Base-by-base conservation (phyloP, 2,329 filamentous ascomycete genomes). In the Arthrobotrys iridis region DNA sequence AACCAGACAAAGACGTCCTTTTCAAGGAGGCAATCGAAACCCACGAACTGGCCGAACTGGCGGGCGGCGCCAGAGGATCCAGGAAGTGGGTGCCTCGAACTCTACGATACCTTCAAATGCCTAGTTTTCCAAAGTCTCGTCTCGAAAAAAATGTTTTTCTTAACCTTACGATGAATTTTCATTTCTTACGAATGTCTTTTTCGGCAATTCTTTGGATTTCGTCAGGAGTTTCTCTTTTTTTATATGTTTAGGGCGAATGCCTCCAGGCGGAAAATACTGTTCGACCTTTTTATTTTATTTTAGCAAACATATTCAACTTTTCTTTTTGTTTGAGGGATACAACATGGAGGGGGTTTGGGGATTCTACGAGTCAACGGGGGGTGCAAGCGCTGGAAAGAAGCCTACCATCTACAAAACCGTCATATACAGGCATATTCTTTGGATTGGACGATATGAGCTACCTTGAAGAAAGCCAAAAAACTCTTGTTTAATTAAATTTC, bases 141-240 rank as follows among this genome's bases (percentile, higher is more conserved):
- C 55, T 48, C 63, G 50, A 58, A 59, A 57, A n/a, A 55, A 30
- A 66, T 66, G 35, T 66, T 5, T 35, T 58, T 50, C 45, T 30
- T 37, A 37, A 18, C 48, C 28, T 67, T 67, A 70, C 57, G 64
- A 68, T 68, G 60, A 43, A 24, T 18, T 70, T 45, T 40, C 41
- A 30, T 52, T 62, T 45, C 41, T 70, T 62, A 43, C 30, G 35
- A 62, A 70, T 57, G 30, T 57, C 45, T 41, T 3, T 55, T 33
- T 66, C 50, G 50, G 37, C 50, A 37, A 13, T 35, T 68, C 48
- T 60, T 28, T 58, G 41, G 57, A 59, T 67, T 50, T 59, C 43
- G 50, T 41, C 37, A 15, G 65, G 65, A 70, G 65, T 70, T 60
- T 62, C 33, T 26, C 30, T 58, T 20, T 37, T 41, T 55, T 58